Base-by-base conservation (phyloP, 345 rosid genomes). In the Hypericum perforatum region DNA sequence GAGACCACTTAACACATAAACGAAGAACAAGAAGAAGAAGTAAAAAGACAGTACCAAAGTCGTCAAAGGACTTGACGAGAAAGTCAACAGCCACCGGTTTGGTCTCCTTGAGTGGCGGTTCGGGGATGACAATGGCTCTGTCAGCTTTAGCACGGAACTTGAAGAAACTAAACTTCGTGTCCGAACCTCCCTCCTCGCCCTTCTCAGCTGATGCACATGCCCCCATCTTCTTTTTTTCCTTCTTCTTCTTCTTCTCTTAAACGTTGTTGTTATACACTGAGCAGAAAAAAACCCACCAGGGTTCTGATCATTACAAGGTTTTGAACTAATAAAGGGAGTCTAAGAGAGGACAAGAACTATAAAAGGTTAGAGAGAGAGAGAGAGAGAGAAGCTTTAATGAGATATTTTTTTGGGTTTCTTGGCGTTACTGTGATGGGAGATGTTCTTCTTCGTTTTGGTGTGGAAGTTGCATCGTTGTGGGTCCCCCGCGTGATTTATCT, bases 31-130 rank as follows among this genome's bases (percentile, higher is more conserved):
- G 11, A 32, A 44, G 38, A 43, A 54, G 22, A 10, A 32, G 57
- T 45, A 38, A 16, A 37, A 42, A 39, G 62, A 8, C 2, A 46
- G 46, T 65, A 76, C 86, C 80, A 14, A 36, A 48, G 50, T 59
- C 67, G 9, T 58, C 57, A 39, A 63, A 49, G 45, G 51, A 13
- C 16, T 41, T 61, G 60, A 56, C 16, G 11, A 57, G 57, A 67
- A 11, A 8, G 9, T 56, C 55, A 9, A 52, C 73, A 44, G 45
- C 56, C 54, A 22, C 37, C 1, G 39, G 48, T 12, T 56, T 66
- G 13, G 32, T 22, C 32, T 69, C 69, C 49, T 81, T 81, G 59
- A 75, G 43, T 6, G 79, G 77, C 9, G 83, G 72, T 11, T 71
- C 68, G 4, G 83, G 78, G 29, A 62, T 58, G 57, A 32, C 56